A percentile compares a stretch with the other conserved stretches of the same genome.
Evolutionary conservation across 2,329 filamentous ascomycete genomes (phyloP).

Genomic region (Alternaria ethzedia): DNA sequence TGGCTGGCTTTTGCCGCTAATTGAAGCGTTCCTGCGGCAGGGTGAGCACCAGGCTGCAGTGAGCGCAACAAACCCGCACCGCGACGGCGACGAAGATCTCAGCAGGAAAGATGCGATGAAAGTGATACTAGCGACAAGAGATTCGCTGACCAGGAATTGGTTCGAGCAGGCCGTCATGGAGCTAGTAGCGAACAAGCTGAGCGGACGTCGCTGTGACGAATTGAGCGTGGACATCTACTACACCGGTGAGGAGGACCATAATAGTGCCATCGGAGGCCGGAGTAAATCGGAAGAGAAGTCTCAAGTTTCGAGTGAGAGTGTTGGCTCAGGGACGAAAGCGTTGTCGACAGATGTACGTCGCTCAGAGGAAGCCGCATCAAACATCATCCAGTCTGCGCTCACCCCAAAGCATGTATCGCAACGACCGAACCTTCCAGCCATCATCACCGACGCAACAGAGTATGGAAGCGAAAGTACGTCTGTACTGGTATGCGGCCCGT

Average conservation of each 20-base stretch:
- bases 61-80: neutral
- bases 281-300: neutral
- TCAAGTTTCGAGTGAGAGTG: neutral
- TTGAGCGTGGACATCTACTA: conserved; percentile 33
- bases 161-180: conserved; percentile 41
- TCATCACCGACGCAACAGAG: conserved; percentile 27
- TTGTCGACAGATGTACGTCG: neutral
- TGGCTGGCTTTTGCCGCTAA: conserved; percentile 59
- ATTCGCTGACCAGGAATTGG: conserved; percentile 45
- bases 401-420: conserved; percentile 26
- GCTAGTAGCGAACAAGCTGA: conserved; percentile 29
- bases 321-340: neutral
- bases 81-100: neutral
- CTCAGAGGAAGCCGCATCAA: neutral
- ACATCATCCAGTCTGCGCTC: conserved; percentile 1
- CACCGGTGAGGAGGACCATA: conserved; percentile 30
- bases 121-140: conserved; percentile 47
- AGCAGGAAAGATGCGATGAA: conserved; percentile 12
- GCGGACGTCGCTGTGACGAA: conserved; percentile 11
- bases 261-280: neutral
- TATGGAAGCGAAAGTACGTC: conserved; percentile 27
- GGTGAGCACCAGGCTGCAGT: neutral
- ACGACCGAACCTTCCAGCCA: conserved; percentile 44
- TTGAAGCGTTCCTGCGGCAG: conserved; percentile 45
- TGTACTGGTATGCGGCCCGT: conserved; percentile 54